These are phyloP conservation scores for Neurospora terricola DNA, from an alignment of 495 filamentous ascomycete species.

Conservation along the genomic window DNA sequence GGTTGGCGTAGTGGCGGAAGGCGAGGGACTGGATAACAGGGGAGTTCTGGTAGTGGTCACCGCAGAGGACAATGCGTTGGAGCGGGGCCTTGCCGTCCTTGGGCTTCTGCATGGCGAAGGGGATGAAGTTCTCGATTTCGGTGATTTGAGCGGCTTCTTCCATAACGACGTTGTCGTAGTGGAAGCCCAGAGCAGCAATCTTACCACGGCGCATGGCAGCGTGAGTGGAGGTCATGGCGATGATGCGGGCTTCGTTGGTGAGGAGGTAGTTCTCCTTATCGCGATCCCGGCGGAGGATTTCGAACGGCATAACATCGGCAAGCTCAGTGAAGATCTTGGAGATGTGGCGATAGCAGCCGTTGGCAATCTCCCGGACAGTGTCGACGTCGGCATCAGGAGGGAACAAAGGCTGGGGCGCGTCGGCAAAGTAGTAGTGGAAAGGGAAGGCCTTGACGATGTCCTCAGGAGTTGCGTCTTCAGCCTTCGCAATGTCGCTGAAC, in stretches of 20 bases:
- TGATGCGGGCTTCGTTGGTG: conserved; percentile 86
- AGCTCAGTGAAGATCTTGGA: conserved; percentile 86
- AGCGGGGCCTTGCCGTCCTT: conserved; percentile 63
- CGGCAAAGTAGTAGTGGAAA: conserved; percentile 80
- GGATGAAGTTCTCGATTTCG: conserved; percentile 95
- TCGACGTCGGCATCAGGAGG: conserved; percentile 51
- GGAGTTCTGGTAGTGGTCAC: conserved; percentile 94
- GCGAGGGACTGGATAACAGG: conserved; percentile 92
- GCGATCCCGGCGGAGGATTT: conserved; percentile 75
- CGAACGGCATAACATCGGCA: conserved; percentile 89
- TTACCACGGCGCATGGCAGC: conserved; percentile 94
- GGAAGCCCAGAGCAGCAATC: conserved; percentile 84
- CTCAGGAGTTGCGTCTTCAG: conserved; percentile 43
- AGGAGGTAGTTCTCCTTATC: conserved; percentile 95
- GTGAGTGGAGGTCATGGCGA: conserved; percentile 98
- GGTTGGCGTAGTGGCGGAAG: conserved; percentile 91
- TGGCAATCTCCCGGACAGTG: conserved; percentile 62
- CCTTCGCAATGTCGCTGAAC: conserved; percentile 56
- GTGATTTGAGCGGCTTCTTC: conserved; percentile 98
- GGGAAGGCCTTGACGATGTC: conserved; percentile 68
- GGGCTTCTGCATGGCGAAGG: conserved; percentile 76
- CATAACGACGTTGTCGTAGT: conserved; percentile 97
- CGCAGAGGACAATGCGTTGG: conserved; percentile 83
- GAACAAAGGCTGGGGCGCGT: conserved; percentile 82
- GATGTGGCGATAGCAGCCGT: conserved; percentile 85